phyloP scores from a whole-genome alignment of 2,329 filamentous ascomycete species.

The Talaromyces sp. region DNA sequence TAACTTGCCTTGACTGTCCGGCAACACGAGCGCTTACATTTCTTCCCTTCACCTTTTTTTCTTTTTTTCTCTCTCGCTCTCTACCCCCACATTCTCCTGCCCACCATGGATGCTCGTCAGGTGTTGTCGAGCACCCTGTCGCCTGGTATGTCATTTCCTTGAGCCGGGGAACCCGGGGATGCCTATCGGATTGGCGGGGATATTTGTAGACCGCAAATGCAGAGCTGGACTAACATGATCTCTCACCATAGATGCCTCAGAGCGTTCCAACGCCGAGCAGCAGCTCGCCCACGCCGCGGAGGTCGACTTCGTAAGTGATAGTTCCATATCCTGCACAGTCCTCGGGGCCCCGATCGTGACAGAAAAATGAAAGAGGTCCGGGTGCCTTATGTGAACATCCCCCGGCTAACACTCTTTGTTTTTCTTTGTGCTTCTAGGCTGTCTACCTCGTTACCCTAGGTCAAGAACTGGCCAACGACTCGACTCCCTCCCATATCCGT shows the following conservation, averaged over 20 bases:
- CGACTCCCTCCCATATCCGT: slow-evolving; percentile 79
- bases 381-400: neutral
- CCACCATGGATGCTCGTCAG: slow-evolving; percentile 93
- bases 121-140: slow-evolving; percentile 97
- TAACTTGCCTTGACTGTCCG: slow-evolving; percentile 16
- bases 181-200: too few species aligned
- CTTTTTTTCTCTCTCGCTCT: slow-evolving; percentile 20
- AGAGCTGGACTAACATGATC: too few species aligned
- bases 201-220: too few species aligned
- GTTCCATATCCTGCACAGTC: slow-evolving; percentile 28
- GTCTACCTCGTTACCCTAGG: slow-evolving; percentile 91
- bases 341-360: neutral
- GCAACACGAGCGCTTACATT: slow-evolving; percentile 21
- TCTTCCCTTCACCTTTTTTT: slow-evolving; percentile 23
- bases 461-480: slow-evolving; percentile 90
- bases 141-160: slow-evolving; percentile 66
- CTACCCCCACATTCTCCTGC: slow-evolving; percentile 21
- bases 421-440: slow-evolving; percentile 60
- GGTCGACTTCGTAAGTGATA: slow-evolving; percentile 82
- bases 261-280: slow-evolving; percentile 89
- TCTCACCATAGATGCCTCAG: slow-evolving; percentile 72
- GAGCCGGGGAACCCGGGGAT: too few species aligned
- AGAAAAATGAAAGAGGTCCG: too few species aligned
- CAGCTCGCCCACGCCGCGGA: slow-evolving; percentile 91
- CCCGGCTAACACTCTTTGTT: slow-evolving; percentile 6